Evolutionary conservation across 1,139 yeast species (phyloP), one percentile per base, ranked within the genome.

Genomic region (Taphrina communis): DNA sequence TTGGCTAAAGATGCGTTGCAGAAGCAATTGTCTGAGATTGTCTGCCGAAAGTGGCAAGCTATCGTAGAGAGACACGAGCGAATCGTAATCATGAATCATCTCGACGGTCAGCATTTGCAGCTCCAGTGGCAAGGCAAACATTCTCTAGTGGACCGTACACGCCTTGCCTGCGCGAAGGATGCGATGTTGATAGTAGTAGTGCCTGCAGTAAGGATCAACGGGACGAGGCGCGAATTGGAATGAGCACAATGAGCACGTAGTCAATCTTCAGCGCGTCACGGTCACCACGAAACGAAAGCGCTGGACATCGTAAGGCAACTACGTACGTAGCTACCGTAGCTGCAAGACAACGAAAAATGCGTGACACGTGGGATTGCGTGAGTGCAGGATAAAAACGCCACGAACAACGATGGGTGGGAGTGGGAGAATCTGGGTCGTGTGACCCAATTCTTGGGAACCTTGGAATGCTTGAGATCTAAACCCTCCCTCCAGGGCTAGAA

Each of bases 21-120:
- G 52, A 2, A 58, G 41, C 14, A 58, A 44, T n/a, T 42, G 48
- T 12, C 25, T 14, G 19, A 46, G 39, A 14, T 25, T 36, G 39
- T 21, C 36, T 8, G 51, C 39, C 7, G 62, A 36, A 12, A 44
- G 31, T 5, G 62, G 62, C 62, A 58, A 41, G 9, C 50, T 17
- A 41, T 58, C 62, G 53, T 42, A 44, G 17, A 58, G 52, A n/a
- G 62, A 42, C n/a, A 58, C 53, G 41, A 58, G 62, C 14, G 62
- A 42, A 6, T 58, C 62, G 41, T 25, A 58, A 25, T 58, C 62
- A 8, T 31, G 39, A n/a, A 58, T 31, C 42, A n/a, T 19, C 41
- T 58, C 62, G 35, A 58, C n/a, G 4, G 62, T 58, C 62, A 58
- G 11, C 19, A 58, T 14, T 48, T 58, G 62, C 5, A 58, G 53